A percentile compares a stretch with the other conserved stretches of the same genome.
phyloP scores from a whole-genome alignment of 2,329 filamentous ascomycete genomes.

The Zymoseptoria pseudotritici region DNA sequence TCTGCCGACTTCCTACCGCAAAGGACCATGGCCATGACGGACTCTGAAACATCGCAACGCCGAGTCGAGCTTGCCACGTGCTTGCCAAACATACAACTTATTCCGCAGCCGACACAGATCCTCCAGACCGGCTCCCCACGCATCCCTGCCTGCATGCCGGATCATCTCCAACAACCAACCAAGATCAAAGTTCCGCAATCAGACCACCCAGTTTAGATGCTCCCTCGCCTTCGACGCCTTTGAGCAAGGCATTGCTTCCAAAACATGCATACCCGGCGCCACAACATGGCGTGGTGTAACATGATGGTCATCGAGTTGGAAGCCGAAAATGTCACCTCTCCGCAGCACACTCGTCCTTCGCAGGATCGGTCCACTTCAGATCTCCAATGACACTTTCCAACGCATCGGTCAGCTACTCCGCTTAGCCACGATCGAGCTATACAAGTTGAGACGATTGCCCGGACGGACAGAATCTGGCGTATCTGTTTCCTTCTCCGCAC shows the following conservation, averaged over 20 bases:
- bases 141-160: background rate
- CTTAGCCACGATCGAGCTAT: slow-evolving; percentile 10
- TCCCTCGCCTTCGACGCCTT: background rate
- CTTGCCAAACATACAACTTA: background rate
- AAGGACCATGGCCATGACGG: background rate
- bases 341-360: background rate
- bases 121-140: background rate
- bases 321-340: background rate
- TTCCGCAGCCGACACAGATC: background rate
- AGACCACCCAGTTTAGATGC: background rate
- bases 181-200: background rate
- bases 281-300: background rate
- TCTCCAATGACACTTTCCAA: background rate
- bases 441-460: slow-evolving; percentile 10
- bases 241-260: background rate
- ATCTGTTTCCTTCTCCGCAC: slow-evolving; percentile 1
- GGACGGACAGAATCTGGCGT: background rate
- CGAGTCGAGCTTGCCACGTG: background rate
- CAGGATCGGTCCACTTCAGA: background rate
- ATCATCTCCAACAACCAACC: background rate
- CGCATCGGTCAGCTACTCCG: background rate
- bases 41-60: background rate
- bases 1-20: background rate
- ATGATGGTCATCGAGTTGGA: background rate
- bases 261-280: background rate